These are phyloP conservation scores for Glebionis coronaria DNA, from an alignment of 129 eudicot species.

Conservation along the genomic window DNA sequence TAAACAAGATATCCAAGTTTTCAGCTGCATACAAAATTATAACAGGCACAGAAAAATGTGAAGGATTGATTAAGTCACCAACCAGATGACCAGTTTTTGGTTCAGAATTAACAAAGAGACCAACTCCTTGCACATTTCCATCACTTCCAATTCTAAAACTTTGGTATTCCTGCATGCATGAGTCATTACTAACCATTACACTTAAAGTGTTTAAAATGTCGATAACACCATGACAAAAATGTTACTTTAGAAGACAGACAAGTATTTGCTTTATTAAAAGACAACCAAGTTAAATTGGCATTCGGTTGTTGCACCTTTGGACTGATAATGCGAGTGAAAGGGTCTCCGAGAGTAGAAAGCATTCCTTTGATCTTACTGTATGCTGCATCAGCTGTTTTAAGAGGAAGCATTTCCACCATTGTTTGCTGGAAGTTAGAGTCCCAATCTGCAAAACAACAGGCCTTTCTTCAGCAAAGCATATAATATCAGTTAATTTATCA, in stretches of 20 bases:
- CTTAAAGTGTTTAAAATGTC: not conserved
- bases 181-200: slow-evolving; percentile 8
- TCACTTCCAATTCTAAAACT: slow-evolving; percentile 93
- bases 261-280: not conserved
- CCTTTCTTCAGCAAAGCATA: not conserved
- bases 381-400: slow-evolving; percentile 96
- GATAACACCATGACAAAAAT: not conserved
- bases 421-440: slow-evolving; percentile 90
- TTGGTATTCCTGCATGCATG: slow-evolving; percentile 72
- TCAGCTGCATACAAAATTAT: not conserved
- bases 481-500: not conserved
- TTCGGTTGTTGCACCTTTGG: slow-evolving; percentile 61
- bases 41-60: slow-evolving; percentile 2
- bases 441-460: slow-evolving; percentile 61
- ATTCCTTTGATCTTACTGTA: slow-evolving; percentile 85
- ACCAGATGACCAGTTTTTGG: slow-evolving; percentile 92
- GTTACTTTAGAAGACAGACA: not conserved
- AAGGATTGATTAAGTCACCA: slow-evolving; percentile 19
- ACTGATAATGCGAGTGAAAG: slow-evolving; percentile 89
- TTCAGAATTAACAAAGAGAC: slow-evolving; percentile 69
- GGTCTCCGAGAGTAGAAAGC: slow-evolving; percentile 97
- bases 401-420: slow-evolving; percentile 98
- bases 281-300: not conserved
- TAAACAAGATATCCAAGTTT: slow-evolving; percentile 25
- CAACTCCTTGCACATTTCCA: slow-evolving; percentile 97